Base-by-base conservation (phyloP, 2,329 filamentous ascomycete species). In the Aspergillus novofumigatus region DNA sequence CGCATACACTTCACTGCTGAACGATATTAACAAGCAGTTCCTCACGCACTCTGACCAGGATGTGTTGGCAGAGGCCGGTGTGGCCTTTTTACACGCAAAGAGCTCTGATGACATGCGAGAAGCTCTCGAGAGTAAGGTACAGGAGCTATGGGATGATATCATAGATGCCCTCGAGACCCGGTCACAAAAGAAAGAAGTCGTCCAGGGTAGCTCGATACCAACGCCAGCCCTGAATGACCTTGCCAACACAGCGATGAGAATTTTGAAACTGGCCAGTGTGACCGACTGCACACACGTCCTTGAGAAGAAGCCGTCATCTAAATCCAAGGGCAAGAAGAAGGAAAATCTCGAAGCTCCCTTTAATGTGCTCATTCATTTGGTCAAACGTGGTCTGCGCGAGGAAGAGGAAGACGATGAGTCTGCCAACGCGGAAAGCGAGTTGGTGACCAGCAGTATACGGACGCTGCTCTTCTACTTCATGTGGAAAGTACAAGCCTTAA, bases 1-100 rank as follows among this genome's bases (percentile, higher is more conserved):
- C 1, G 88, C 86, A 1, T 96, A 95, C 69, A 85, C 87, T 6
- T 86, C 88, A 23, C 78, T 97, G 29, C 80, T 99, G 1, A 92
- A 96, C 64, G 92, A 97, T 67, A 91, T 97, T 65, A 92, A 90
- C 72, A 91, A 91, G 57, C 94, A 99, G 67, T 97, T 99, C 76
- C 86, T 89, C 66, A 86, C 91, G n/a, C 94, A 99, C 69, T 90
- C 90, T 47, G 91, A 96, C 67, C 89, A 90, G 65, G 84, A 85
- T 55, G 92, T 97, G 20, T 81, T 99, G 49, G 86, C 86, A 10
- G 92, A 97, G 72, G 93, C 92, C 14, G 88, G 89, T 28, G 82
- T 86, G 23, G 90, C 92, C 4, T 84, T 99, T 41, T 77, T 96
- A 32, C 91, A 95, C 69, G 92, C 93, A 8, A 87, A 90, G 62